A percentile compares a stretch with the other conserved stretches of the same genome.
Evolutionary conservation across 2,329 filamentous ascomycete genomes (phyloP).

Genomic region (Ambrosiella cleistominuta): DNA sequence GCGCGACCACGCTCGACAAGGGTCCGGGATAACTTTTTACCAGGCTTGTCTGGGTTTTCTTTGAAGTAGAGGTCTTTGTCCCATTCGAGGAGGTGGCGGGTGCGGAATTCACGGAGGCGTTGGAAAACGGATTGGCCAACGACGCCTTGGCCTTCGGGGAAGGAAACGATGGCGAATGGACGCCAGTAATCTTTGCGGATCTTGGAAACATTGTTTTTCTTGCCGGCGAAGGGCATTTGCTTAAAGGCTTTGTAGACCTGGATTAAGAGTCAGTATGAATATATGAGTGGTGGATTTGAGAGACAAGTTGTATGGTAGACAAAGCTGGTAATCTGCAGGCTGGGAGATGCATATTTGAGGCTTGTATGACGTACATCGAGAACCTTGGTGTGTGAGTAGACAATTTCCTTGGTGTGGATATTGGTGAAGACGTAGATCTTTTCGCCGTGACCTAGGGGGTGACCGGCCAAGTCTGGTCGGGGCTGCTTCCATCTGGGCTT

Average conservation of each 20-base stretch:
- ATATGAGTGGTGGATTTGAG: background rate
- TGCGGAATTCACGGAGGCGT: conserved; percentile 46
- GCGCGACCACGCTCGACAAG: conserved; percentile 30
- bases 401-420: conserved; percentile 30
- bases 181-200: conserved; percentile 52
- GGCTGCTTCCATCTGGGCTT: conserved; percentile 14
- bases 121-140: conserved; percentile 43
- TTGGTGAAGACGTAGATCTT: conserved; percentile 39
- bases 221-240: conserved; percentile 48
- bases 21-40: conserved; percentile 22
- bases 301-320: background rate
- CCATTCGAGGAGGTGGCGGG: conserved; percentile 46
- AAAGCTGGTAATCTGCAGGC: background rate
- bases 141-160: conserved; percentile 32
- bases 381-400: conserved; percentile 32
- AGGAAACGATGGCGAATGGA: conserved; percentile 41
- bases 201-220: conserved; percentile 45
- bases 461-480: conserved; percentile 15
- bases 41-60: conserved; percentile 18
- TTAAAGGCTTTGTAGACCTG: conserved; percentile 29
- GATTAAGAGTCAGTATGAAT: background rate
- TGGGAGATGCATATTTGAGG: background rate
- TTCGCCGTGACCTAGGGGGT: conserved; percentile 32
- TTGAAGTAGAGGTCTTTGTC: conserved; percentile 29
- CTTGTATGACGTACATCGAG: conserved; percentile 25